Evolutionary conservation across 2,329 filamentous ascomycete genomes (phyloP), one percentile per base, ranked within the genome.

Genomic region (Neoarthrinium moseri): DNA sequence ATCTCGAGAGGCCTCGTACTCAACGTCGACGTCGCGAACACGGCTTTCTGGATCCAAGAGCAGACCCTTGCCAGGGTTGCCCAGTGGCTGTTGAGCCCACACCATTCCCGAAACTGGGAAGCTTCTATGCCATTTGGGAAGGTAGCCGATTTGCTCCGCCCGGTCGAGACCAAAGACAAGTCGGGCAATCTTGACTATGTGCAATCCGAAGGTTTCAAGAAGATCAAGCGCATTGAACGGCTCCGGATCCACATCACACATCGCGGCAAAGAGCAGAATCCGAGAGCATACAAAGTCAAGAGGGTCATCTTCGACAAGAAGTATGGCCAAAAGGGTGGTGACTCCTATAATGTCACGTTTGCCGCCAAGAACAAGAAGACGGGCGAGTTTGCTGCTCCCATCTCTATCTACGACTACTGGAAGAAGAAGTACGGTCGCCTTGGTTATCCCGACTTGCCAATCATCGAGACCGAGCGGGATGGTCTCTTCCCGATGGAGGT

Each of bases 11-110:
- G 81, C 7, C 74, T 97, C 5, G 82, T 87, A 0, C 72, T 99
- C 61, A 97, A 96, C 56, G 83, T 95, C 10, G 92, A 99, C 58
- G 87, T 96, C 23, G 86, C 91, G 46, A 96, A 97, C 61, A 88
- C 89, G 0, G 88, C 87, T 11, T 99, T 99, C 70, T 97, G 89
- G 86, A 76, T 67, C 1, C 65, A 59, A 0, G 51, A 60, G 2
- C 65, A 70, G 36, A 60, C 59, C 1, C 42, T 80, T 4, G 66
- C 70, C 15, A 55, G 67, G 3, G 46, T 78, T 3, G 61, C 61
- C 7, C 20, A 55, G 17, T 47, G 47, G 3, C 46, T 62, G 45
- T 15, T 50, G 22, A 46, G 41, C 5, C 42, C 33, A 0, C 50
- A 56, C n/a, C 62, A 61, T 29, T 54, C 52, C 1, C 41, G 68